phyloP scores from a whole-genome alignment of 208 protist species.

The Crithidia fasciculata region DNA sequence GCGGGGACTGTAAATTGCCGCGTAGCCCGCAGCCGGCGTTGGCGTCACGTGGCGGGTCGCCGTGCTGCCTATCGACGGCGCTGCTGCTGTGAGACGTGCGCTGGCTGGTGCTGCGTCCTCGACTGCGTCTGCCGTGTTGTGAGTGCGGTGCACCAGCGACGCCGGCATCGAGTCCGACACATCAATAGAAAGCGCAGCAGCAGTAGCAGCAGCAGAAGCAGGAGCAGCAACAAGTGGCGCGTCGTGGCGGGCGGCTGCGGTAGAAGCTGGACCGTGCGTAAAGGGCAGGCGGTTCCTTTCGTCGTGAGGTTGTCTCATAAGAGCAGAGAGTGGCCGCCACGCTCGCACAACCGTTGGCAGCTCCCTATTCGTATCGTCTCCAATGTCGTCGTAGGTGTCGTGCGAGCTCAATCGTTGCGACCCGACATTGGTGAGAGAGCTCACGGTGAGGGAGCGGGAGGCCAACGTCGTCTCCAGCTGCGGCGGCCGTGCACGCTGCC shows the following conservation, averaged over 20 bases:
- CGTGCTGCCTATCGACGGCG: background rate
- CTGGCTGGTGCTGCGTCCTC: no score
- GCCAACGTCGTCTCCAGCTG: constrained; percentile 9
- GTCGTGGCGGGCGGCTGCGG: background rate
- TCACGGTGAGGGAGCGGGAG: background rate
- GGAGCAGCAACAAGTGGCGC: no score
- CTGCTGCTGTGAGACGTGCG: background rate
- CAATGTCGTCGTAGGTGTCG: no score
- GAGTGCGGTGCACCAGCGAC: background rate
- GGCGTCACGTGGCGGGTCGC: background rate
- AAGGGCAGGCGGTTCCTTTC: no score
- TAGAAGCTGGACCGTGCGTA: background rate
- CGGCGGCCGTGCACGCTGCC: background rate
- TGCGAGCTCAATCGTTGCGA: no score
- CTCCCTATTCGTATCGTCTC: no score
- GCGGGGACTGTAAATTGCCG: constrained; percentile 17
- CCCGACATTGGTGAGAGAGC: background rate
- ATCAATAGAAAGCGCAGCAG: constrained; percentile 9
- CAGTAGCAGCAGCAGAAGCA: no score
- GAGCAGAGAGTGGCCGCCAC: constrained; percentile 16
- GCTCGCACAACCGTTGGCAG: constrained; percentile 8
- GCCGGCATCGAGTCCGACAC: background rate
- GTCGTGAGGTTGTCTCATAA: background rate
- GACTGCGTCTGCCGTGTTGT: no score
- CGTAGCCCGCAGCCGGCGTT: constrained; percentile 1